phyloP scores from a whole-genome alignment of 2,329 filamentous ascomycete species.

The Fusarium continuum region DNA sequence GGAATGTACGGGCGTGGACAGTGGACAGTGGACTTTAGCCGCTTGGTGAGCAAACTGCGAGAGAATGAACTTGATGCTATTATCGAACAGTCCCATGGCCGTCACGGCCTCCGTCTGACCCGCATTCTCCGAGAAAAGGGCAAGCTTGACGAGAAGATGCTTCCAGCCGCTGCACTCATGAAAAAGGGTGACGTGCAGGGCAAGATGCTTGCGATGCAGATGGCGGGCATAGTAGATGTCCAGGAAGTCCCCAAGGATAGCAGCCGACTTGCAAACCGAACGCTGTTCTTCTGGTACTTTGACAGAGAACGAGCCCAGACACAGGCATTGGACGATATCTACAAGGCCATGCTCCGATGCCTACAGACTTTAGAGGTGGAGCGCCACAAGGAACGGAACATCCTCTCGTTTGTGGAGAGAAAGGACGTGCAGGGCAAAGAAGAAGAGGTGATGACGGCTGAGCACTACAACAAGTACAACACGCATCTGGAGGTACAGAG shows the following conservation, averaged over 20 bases:
- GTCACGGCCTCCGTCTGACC: conserved; percentile 80
- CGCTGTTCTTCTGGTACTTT: conserved; percentile 92
- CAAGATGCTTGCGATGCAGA: conserved; percentile 85
- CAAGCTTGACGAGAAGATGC: conserved; percentile 92
- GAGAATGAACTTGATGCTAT: conserved; percentile 84
- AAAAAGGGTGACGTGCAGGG: conserved; percentile 85
- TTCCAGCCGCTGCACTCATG: conserved; percentile 83
- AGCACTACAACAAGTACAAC: conserved; percentile 73
- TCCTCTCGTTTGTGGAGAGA: conserved; percentile 83
- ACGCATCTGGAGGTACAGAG: conserved; percentile 71
- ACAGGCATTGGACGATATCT: conserved; percentile 80
- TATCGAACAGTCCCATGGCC: conserved; percentile 79
- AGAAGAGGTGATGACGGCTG: conserved; percentile 78
- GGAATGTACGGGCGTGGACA: conserved; percentile 71
- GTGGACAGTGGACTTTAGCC: conserved; percentile 87
- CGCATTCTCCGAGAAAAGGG: conserved; percentile 87
- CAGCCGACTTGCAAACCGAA: conserved; percentile 80
- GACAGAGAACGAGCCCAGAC: conserved; percentile 77
- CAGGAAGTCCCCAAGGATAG: conserved; percentile 95
- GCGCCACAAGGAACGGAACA: conserved; percentile 72
- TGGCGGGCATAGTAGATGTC: conserved; percentile 85
- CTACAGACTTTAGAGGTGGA: conserved; percentile 83
- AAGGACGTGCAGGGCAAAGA: conserved; percentile 87
- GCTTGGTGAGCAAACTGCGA: conserved; percentile 74
- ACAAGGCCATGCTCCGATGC: conserved; percentile 88